These are phyloP conservation scores for Gymnopilus dilepis DNA, from an alignment of 768 basidiomycete species.

Conservation along the genomic window DNA sequence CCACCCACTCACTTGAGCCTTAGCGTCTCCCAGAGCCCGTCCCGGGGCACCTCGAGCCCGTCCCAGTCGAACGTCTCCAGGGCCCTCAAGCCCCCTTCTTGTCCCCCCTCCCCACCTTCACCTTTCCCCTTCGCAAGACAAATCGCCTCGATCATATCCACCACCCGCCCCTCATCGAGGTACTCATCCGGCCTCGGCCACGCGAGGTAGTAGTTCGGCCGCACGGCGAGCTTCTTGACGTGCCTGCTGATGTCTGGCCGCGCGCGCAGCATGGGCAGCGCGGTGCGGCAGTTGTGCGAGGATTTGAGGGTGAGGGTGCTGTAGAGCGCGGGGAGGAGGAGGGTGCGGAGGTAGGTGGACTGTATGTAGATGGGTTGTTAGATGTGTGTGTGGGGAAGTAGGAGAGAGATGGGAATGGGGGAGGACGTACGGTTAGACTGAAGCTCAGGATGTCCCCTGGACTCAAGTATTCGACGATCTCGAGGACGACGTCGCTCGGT, in stretches of 20 bases:
- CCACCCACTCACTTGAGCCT: slow-evolving; percentile 38
- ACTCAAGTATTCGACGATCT: slow-evolving; percentile 41
- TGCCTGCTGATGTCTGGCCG: slow-evolving; percentile 42
- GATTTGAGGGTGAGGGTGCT: slow-evolving; percentile 50
- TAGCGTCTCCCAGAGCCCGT: slow-evolving; percentile 47
- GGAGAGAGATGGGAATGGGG: slow-evolving; percentile 8
- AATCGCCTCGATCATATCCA: slow-evolving; percentile 37
- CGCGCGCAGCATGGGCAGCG: slow-evolving; percentile 40
- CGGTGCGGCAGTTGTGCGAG: slow-evolving; percentile 41
- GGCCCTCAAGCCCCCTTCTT: slow-evolving; percentile 31
- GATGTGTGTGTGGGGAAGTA: not conserved
- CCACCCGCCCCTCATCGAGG: slow-evolving; percentile 49
- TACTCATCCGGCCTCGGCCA: slow-evolving; percentile 51
- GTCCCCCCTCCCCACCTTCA: too few species aligned
- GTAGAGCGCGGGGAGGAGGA: slow-evolving; percentile 48
- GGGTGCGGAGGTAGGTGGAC: slow-evolving; percentile 31
- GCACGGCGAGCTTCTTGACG: slow-evolving; percentile 48
- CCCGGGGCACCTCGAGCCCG: slow-evolving; percentile 50
- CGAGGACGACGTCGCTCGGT: slow-evolving; percentile 44
- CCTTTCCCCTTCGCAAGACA: too few species aligned
- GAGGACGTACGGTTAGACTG: slow-evolving; percentile 44
- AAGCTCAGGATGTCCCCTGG: slow-evolving; percentile 46
- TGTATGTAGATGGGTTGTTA: slow-evolving; percentile 11
- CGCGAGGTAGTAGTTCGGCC: slow-evolving; percentile 57
- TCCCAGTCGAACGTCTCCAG: slow-evolving; percentile 58